Evolutionary conservation across 495 filamentous ascomycete genomes (phyloP).

Genomic region (Bombardia bombarda): DNA sequence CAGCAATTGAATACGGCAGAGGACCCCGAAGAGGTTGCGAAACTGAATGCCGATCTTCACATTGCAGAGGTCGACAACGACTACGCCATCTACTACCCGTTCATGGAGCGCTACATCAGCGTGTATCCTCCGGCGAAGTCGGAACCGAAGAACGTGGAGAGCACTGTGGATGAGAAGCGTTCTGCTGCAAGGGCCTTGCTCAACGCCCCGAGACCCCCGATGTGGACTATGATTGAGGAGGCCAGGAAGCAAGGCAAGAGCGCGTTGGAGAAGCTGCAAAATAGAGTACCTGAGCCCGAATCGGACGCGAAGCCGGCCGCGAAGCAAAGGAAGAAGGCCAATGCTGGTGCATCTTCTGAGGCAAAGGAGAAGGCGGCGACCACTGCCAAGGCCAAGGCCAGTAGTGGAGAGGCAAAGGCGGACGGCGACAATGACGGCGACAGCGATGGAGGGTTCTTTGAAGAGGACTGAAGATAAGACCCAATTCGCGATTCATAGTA

Average conservation of each 20-base stretch:
- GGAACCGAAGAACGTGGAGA: slow-evolving; percentile 4
- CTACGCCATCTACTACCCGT: slow-evolving; percentile 78
- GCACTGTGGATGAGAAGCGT: slow-evolving; percentile 21
- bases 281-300: slow-evolving; percentile 22
- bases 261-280: slow-evolving; percentile 46
- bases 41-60: slow-evolving; percentile 53
- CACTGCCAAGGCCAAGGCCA: not conserved
- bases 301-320: not conserved
- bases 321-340: not conserved
- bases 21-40: slow-evolving; percentile 40
- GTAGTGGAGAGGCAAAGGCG: not conserved
- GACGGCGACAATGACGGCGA: slow-evolving; percentile 9
- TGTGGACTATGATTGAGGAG: slow-evolving; percentile 65
- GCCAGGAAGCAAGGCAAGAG: slow-evolving; percentile 53
- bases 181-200: slow-evolving; percentile 27
- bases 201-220: slow-evolving; percentile 38
- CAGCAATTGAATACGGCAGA: slow-evolving; percentile 42
- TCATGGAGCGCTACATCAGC: slow-evolving; percentile 69
- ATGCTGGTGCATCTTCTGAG: not conserved
- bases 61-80: slow-evolving; percentile 71
- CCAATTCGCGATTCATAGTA: not conserved
- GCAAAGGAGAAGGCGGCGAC: not conserved
- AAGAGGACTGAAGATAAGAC: slow-evolving; percentile 7
- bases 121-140: slow-evolving; percentile 45
- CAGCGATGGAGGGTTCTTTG: slow-evolving; percentile 27